A percentile compares a stretch with the other conserved stretches of the same genome.
phyloP scores from a whole-genome alignment of 106 monocot species.

The Allium cepa region DNA sequence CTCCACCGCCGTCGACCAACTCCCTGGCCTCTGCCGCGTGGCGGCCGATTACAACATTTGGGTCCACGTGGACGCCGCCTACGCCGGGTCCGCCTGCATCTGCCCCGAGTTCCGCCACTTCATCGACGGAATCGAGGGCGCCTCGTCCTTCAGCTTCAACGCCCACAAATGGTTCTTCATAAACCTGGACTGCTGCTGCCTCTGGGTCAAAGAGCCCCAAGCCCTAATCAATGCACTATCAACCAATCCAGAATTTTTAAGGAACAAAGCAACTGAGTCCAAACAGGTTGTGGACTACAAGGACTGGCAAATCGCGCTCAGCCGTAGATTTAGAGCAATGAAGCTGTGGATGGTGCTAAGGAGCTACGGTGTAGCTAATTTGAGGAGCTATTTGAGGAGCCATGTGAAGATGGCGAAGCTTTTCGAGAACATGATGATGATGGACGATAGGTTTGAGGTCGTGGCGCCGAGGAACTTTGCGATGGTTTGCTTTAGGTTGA shows the following conservation, averaged over 20 bases:
- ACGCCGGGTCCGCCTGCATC: constrained; percentile 45
- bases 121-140: constrained; percentile 37
- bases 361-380: constrained; percentile 35
- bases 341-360: constrained; percentile 49
- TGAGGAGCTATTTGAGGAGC: constrained; percentile 15
- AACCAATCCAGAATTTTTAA: constrained; percentile 36
- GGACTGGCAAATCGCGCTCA: constrained; percentile 52
- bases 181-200: constrained; percentile 26
- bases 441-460: constrained; percentile 46
- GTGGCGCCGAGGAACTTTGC: constrained; percentile 34
- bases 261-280: constrained; percentile 40
- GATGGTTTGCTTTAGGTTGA: constrained; percentile 37
- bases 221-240: constrained; percentile 1
- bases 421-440: constrained; percentile 27
- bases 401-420: constrained; percentile 43
- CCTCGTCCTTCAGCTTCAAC: constrained; percentile 37
- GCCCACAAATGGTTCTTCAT: constrained; percentile 61
- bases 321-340: constrained; percentile 38
- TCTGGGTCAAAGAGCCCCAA: constrained; percentile 17
- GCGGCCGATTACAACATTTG: constrained; percentile 20
- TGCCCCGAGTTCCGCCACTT: constrained; percentile 51
- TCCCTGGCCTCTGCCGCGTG: neutral
- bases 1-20: constrained; percentile 33
- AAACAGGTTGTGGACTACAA: constrained; percentile 46
- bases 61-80: constrained; percentile 59